These are phyloP conservation scores for Phtheirospermum japonicum DNA, from an alignment of 257 asterid genomes.

Conservation along the genomic window DNA sequence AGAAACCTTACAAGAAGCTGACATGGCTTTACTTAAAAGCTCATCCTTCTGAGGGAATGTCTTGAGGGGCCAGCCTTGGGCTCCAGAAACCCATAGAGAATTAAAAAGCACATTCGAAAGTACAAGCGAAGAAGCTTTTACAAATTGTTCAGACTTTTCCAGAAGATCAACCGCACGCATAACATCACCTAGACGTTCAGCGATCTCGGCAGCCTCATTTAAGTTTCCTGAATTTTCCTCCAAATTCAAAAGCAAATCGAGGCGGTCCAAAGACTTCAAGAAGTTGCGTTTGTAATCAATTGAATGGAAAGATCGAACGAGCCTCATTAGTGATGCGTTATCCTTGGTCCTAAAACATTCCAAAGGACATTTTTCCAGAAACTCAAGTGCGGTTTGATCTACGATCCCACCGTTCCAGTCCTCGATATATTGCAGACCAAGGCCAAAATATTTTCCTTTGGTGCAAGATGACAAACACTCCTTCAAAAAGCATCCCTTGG, in stretches of 20 bases:
- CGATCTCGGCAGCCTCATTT: background rate
- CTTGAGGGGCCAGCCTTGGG: slow-evolving; percentile 1
- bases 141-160: background rate
- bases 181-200: background rate
- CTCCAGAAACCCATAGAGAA: background rate
- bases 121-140: background rate
- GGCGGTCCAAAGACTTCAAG: background rate
- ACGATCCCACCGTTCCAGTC: background rate
- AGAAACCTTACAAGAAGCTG: background rate
- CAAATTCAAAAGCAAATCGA: background rate
- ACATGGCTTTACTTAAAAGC: background rate
- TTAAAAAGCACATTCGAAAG: background rate
- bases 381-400: background rate
- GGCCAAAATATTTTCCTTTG: background rate
- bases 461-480: background rate
- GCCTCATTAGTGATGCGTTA: background rate
- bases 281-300: background rate
- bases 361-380: background rate
- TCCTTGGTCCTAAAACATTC: background rate
- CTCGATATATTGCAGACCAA: background rate
- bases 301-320: background rate
- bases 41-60: background rate
- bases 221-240: background rate
- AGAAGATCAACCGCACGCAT: background rate
- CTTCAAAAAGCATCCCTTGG: background rate